Evolutionary conservation across 1,284 basidiomycete species (phyloP).

Genomic region (Exobasidium cylindrosporum): DNA sequence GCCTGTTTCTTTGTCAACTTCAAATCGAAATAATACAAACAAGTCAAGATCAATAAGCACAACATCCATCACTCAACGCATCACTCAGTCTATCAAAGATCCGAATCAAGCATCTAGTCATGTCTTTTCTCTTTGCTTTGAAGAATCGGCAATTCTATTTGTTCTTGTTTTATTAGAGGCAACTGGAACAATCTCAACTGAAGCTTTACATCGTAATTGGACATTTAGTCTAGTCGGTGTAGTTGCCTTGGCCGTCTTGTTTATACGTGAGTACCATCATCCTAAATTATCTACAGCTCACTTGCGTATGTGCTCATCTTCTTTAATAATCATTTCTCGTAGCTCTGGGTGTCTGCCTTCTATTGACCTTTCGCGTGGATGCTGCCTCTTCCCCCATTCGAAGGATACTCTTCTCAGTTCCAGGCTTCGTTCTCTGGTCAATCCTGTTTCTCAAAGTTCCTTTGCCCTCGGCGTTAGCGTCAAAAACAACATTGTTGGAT

Average conservation of each 20-base stretch:
- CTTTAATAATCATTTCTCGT: conserved; percentile 15
- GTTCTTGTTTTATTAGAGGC: conserved; percentile 46
- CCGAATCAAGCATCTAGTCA: conserved; percentile 25
- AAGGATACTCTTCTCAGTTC: conserved; percentile 23
- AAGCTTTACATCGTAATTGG: conserved; percentile 23
- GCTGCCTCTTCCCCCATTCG: conserved; percentile 8
- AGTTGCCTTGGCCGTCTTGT: conserved; percentile 27
- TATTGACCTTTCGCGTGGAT: conserved; percentile 40
- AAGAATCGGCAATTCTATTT: conserved; percentile 41
- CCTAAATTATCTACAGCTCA: not conserved
- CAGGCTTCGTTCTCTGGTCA: conserved; percentile 43
- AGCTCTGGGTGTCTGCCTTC: conserved; percentile 33
- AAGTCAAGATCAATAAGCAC: conserved; percentile 9
- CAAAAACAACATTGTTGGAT: conserved; percentile 17
- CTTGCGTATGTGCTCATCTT: not conserved
- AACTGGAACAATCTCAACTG: conserved; percentile 18
- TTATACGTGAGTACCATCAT: conserved; percentile 17
- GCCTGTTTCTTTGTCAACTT: conserved; percentile 15
- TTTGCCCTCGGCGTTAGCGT: conserved; percentile 36
- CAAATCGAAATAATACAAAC: not conserved
- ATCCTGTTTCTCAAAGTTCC: conserved; percentile 47
- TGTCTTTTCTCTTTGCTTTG: conserved; percentile 43
- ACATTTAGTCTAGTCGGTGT: conserved; percentile 17
- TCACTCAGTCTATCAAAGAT: conserved; percentile 8
- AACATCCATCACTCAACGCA: conserved; percentile 18